phyloP scores from a whole-genome alignment of 148 eudicot species.

The Vaccinium macrocarpon region DNA sequence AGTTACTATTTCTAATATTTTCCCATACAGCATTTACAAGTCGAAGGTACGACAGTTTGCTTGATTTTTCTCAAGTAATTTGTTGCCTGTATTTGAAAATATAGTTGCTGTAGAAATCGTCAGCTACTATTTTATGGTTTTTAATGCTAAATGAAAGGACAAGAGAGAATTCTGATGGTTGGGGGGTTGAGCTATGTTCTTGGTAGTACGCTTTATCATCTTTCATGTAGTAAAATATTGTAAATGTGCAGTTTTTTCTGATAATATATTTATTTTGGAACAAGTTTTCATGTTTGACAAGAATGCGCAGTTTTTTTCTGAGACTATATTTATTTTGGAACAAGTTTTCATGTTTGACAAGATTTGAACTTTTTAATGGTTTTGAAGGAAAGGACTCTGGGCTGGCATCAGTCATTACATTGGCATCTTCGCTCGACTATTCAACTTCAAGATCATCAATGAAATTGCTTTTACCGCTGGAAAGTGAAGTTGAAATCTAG shows the following conservation, averaged over 20 bases:
- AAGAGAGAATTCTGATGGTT: background rate
- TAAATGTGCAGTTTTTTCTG: background rate
- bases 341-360: background rate
- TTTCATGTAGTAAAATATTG: background rate
- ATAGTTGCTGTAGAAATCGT: background rate
- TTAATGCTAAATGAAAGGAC: background rate
- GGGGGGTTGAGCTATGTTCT: background rate
- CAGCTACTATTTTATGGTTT: background rate
- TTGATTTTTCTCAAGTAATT: background rate
- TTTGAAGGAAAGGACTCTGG: conserved; percentile 71
- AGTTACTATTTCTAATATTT: too few relatives aligned
- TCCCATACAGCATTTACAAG: background rate
- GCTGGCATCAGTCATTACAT: conserved; percentile 75
- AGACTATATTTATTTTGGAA: background rate
- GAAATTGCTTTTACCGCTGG: conserved; percentile 86
- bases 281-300: background rate
- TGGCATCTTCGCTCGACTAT: conserved; percentile 93
- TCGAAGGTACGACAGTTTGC: background rate
- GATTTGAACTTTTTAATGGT: conserved; percentile 35
- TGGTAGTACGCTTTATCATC: too few relatives aligned
- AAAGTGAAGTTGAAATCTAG: conserved; percentile 31
- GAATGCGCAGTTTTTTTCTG: too few relatives aligned
- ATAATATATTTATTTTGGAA: background rate
- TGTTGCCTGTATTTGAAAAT: background rate
- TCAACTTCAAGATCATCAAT: conserved; percentile 76